A percentile compares a stretch with the other conserved stretches of the same genome.
Evolutionary conservation across 305 asterid genomes (phyloP).

Genomic region (Petunia hybrid): DNA sequence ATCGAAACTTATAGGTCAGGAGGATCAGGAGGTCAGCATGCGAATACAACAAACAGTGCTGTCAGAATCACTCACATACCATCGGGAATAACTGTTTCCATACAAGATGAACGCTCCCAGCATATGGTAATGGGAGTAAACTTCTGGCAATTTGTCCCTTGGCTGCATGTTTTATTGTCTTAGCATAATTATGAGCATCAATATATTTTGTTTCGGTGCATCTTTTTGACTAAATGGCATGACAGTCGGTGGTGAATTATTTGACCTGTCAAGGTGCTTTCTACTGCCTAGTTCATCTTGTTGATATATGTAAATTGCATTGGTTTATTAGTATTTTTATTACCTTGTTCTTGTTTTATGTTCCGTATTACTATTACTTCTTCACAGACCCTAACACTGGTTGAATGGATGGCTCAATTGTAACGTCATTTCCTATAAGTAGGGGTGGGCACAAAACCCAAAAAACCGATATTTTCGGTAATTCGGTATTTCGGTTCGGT

Average conservation of each 20-base stretch:
- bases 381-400: neutral
- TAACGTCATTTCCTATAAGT: neutral
- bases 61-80: conserved; percentile 92
- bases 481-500: too few species aligned
- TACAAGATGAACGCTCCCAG: conserved; percentile 97
- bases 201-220: neutral
- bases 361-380: conserved; percentile 1
- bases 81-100: conserved; percentile 82
- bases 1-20: conserved; percentile 95
- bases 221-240: neutral
- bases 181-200: neutral
- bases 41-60: conserved; percentile 95
- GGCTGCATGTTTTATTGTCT: neutral
- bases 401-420: neutral
- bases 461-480: too few species aligned
- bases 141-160: conserved; percentile 28
- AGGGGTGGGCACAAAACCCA: too few species aligned
- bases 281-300: neutral
- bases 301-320: conserved; percentile 16
- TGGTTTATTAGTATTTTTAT: neutral
- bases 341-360: conserved; percentile 16
- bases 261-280: neutral
- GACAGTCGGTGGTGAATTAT: neutral
- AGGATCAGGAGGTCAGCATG: conserved; percentile 97
- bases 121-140: conserved; percentile 62